phyloP scores from a whole-genome alignment of 345 rosid species.

The Alliaria petiolata region DNA sequence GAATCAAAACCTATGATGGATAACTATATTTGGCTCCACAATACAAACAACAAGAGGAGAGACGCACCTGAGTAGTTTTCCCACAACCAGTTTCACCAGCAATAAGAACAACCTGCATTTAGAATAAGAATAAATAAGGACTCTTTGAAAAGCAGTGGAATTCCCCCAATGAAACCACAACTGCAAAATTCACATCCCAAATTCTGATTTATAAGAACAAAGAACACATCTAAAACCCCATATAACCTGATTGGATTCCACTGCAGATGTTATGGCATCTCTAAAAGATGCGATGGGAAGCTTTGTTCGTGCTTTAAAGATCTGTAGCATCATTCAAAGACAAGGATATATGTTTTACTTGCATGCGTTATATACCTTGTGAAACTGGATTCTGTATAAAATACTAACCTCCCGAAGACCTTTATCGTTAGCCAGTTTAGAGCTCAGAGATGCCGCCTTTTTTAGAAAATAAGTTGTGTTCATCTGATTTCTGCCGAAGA shows the following conservation, averaged over 20 bases:
- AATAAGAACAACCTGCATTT: slow-evolving; percentile 65
- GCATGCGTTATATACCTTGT: neutral
- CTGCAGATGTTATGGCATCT: slow-evolving; percentile 63
- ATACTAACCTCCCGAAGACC: slow-evolving; percentile 58
- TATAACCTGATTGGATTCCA: slow-evolving; percentile 76
- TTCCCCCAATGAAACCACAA: neutral
- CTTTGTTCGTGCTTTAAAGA: slow-evolving; percentile 54
- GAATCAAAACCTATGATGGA: neutral
- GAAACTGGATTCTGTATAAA: neutral
- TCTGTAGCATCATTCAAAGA: slow-evolving; percentile 46
- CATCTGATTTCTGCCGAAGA: slow-evolving; percentile 58
- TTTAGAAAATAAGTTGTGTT: slow-evolving; percentile 40
- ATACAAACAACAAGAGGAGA: slow-evolving; percentile 21
- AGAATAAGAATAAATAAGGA: neutral
- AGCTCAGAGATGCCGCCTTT: slow-evolving; percentile 48
- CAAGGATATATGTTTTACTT: slow-evolving; percentile 11
- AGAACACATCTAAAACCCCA: slow-evolving; percentile 11
- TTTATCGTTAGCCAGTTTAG: slow-evolving; percentile 41
- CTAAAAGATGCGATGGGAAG: slow-evolving; percentile 81
- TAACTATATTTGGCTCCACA: slow-evolving; percentile 8
- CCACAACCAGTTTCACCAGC: slow-evolving; percentile 93
- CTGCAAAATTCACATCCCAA: neutral
- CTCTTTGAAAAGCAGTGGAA: neutral
- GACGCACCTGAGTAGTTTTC: slow-evolving; percentile 77
- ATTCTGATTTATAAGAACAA: slow-evolving; percentile 2